Base-by-base conservation (phyloP, 2,329 filamentous ascomycete species). In the Diplodia intermedia region DNA sequence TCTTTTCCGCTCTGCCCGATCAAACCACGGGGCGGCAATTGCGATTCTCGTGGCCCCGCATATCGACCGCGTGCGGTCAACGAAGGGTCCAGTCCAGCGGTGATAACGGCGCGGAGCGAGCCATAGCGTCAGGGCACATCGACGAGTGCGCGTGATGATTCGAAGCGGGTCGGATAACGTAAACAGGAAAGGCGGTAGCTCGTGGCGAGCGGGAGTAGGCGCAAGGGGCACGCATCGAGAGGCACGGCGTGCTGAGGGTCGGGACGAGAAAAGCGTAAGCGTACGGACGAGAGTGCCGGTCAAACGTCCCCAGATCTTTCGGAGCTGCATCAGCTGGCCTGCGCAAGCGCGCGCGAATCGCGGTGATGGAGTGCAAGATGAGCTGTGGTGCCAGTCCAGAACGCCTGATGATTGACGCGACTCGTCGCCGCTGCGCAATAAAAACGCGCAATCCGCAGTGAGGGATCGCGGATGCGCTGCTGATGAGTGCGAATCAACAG, bases 341-440 rank as follows among this genome's bases (percentile, higher is more conserved):
- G 57, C 47, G 47, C 47, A 52, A 52, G 60, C 43, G 47, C 15
- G 60, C 43, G 60, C 60, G 60, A 63, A 63, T 63, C 60, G 23
- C 38, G 47, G 15, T 33, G 40, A 50, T 38, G 15, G n/a, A 49
- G 23, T 5, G 57, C 23, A 31, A 49, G 57, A 49, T 52, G 31
- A 38, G 47, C 60, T 20, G 6, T n/a, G 9, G 54, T 36, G 57
- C 40, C 57, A 49, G 36, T 50, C 40, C 40, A 61, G 40, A 61
- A 61, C 57, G 57, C 60, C 60, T 63, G 60, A 63, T 63, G 60
- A 63, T 63, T 31, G 14, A 31, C 60, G 60, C 60, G 60, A 63
- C 14, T 63, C 60, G 47, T 5, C 14, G 60, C 47, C 3, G 31
- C n/a, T 52, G 18, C n/a, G 40, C 40, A 61, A 61, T 36, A 52